These are phyloP conservation scores for Pseudozyma sp. DNA, from an alignment of 1,284 basidiomycete species.

Conservation along the genomic window DNA sequence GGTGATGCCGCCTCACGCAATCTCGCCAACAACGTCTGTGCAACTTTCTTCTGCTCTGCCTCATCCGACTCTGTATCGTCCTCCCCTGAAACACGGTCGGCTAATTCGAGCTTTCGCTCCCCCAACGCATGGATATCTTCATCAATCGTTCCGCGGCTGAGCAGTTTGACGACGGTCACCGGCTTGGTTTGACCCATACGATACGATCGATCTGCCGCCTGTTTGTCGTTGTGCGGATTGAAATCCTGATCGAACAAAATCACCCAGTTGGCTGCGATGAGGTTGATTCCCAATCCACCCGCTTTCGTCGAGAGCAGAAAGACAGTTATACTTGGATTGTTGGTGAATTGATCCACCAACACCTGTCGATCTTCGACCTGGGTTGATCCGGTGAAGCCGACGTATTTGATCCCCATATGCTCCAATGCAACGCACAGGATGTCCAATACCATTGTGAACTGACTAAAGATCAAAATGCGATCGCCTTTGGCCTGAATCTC, in stretches of 20 bases:
- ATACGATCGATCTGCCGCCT: slow-evolving; percentile 96
- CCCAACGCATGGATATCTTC: slow-evolving; percentile 61
- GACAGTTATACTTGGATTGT: slow-evolving; percentile 87
- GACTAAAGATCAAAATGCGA: slow-evolving; percentile 91
- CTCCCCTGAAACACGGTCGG: slow-evolving; percentile 63
- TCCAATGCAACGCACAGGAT: slow-evolving; percentile 89
- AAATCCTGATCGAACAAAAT: slow-evolving; percentile 87
- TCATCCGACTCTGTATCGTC: slow-evolving; percentile 56
- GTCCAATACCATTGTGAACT: slow-evolving; percentile 71
- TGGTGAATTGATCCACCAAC: slow-evolving; percentile 96
- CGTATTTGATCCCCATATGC: slow-evolving; percentile 80
- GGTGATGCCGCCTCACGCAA: slow-evolving; percentile 45
- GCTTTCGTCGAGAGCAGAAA: slow-evolving; percentile 97
- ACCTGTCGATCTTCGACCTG: slow-evolving; percentile 92
- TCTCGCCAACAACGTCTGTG: slow-evolving; percentile 51
- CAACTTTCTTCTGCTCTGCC: slow-evolving; percentile 50
- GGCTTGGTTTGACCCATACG: slow-evolving; percentile 95
- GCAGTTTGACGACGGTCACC: slow-evolving; percentile 90
- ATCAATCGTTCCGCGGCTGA: slow-evolving; percentile 91
- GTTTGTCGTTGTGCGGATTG: slow-evolving; percentile 79
- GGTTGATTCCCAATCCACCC: slow-evolving; percentile 74
- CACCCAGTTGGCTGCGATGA: slow-evolving; percentile 77
- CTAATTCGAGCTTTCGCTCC: slow-evolving; percentile 61
- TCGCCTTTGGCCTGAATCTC: slow-evolving; percentile 79
- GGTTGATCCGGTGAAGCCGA: slow-evolving; percentile 93